Base-by-base conservation (phyloP, 2,329 filamentous ascomycete species). In the Orbilia quercus region DNA sequence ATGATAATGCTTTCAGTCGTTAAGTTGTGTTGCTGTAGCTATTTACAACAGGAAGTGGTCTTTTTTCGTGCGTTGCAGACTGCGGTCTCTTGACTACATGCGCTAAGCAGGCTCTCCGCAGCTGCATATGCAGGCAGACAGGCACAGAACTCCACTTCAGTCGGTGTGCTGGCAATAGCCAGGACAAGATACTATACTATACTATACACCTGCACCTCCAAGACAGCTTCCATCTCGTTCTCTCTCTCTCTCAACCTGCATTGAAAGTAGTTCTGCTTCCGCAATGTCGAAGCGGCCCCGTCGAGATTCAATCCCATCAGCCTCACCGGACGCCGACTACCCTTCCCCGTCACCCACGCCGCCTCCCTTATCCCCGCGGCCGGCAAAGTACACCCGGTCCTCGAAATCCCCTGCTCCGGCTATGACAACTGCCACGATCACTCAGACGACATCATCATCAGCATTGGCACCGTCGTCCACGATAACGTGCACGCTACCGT, bases 401-500 rank as follows among this genome's bases (percentile, higher is more conserved):
- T 58, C 54, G 16, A 18, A 57, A 36, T 65, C 67, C 44, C 67
- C 66, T 18, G 20, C 51, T 14, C 22, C 51, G 4, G 25, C 25
- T 14, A 42, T 38, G 28, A 42, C 25, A 14, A 48, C 58, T 14
- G n/a, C 45, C 22, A 16, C 42, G 6, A 1, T 34, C 34, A 6
- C 23, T 16, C 12, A 47, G 54, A 23, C 36, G 2, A 18, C 28
- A 22, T n/a, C n/a, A n/a, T n/a, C n/a, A n/a, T n/a, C n/a, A n/a
- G n/a, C n/a, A n/a, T n/a, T n/a, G n/a, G n/a, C n/a, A n/a, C n/a
- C n/a, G n/a, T n/a, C n/a, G n/a, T 20, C 36, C 12, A 55, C 44
- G 16, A 72, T 72, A 60, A 72, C 53, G 7, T 72, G 67, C 47
- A 72, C 59, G 14, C 54, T 72, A 9, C 67, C 67, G 3, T 54